Evolutionary conservation across 140 eudicot species (phyloP).

Genomic region (Anethum foeniculum): DNA sequence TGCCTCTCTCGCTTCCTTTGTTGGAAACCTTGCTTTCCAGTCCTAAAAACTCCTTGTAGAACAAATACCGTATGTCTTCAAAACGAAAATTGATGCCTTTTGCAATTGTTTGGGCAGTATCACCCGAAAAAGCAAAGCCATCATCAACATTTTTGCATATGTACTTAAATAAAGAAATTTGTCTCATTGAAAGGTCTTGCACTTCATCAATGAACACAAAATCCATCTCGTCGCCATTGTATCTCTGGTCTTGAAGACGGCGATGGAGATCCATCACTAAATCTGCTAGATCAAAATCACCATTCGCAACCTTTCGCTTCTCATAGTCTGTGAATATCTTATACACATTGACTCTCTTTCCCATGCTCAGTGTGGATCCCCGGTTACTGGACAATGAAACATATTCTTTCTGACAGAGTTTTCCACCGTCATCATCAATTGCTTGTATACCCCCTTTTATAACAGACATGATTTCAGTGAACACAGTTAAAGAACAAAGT

Average conservation of each 20-base stretch:
- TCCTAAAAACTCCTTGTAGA: constrained; percentile 51
- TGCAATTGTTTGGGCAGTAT: constrained; percentile 81
- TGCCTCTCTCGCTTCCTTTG: constrained; percentile 46
- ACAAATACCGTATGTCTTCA: constrained; percentile 56
- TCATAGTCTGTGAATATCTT: constrained; percentile 52
- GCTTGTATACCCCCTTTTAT: constrained; percentile 67
- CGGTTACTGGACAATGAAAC: constrained; percentile 35
- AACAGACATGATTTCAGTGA: constrained; percentile 62
- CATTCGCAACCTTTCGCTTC: constrained; percentile 38
- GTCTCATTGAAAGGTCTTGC: constrained; percentile 66
- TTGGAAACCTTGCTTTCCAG: constrained; percentile 3
- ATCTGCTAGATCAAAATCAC: constrained; percentile 70
- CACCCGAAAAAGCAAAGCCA: constrained; percentile 70
- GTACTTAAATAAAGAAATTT: constrained; percentile 54
- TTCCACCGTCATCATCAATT: constrained; percentile 25
- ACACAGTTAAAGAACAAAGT: constrained; percentile 60
- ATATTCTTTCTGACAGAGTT: constrained; percentile 30
- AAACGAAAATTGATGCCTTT: constrained; percentile 73
- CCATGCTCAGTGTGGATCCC: constrained; percentile 35
- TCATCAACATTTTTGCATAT: constrained; percentile 65
- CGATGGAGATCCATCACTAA: constrained; percentile 60
- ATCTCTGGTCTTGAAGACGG: constrained; percentile 32
- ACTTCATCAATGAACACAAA: constrained; percentile 78
- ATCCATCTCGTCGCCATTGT: constrained; percentile 49
- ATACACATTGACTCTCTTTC: constrained; percentile 38